Percentiles rank a stretch among this genome's conserved stretches.
Evolutionary conservation across 345 rosid species (phyloP).

Genomic region (Eucalyptus erythrocorys): DNA sequence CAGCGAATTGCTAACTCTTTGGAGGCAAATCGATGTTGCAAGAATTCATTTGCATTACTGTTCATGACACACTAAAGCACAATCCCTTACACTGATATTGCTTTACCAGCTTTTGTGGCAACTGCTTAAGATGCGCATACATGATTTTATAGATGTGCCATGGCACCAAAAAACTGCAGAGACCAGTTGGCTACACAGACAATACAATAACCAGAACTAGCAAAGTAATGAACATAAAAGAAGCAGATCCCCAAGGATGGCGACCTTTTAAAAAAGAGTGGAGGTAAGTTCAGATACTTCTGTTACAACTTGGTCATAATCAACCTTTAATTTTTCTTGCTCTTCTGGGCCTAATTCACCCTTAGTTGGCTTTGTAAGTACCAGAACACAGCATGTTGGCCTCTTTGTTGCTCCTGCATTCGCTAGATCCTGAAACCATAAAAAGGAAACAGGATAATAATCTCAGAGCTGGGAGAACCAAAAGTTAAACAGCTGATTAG

Average conservation of each 20-base stretch:
- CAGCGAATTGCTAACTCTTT: neutral
- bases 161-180: neutral
- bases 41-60: neutral
- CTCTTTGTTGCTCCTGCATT: constrained; percentile 89
- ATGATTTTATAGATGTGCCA: neutral
- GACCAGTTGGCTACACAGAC: neutral
- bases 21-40: neutral
- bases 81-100: neutral
- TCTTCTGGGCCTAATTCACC: constrained; percentile 67
- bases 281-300: constrained; percentile 58
- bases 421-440: constrained; percentile 66
- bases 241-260: neutral
- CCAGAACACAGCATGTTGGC: constrained; percentile 93
- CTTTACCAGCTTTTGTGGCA: neutral
- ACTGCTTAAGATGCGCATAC: neutral
- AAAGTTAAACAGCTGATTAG: neutral
- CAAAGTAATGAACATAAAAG: neutral
- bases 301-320: constrained; percentile 42
- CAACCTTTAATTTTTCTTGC: constrained; percentile 52
- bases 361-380: constrained; percentile 66
- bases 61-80: neutral
- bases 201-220: neutral
- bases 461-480: neutral
- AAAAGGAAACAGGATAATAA: neutral
- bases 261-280: constrained; percentile 21